Conservation (phyloP, 768 basidiomycete genomes). For the Tylopilus rubrobrunneus region DNA sequence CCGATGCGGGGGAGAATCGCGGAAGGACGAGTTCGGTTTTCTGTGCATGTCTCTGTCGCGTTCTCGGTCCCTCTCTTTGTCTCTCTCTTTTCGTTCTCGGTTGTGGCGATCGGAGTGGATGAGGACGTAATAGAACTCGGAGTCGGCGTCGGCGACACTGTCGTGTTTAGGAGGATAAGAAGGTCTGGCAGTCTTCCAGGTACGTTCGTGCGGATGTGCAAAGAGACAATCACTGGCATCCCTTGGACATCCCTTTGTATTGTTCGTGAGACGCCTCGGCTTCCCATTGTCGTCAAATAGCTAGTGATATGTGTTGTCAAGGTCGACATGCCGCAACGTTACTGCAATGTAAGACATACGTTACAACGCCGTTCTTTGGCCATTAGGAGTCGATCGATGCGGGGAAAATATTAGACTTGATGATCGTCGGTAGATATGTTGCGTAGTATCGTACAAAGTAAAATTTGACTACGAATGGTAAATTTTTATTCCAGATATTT, state of each 20-base stretch:
- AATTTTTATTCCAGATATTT: neutral
- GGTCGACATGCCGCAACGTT: neutral
- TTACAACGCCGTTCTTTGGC: slow-evolving; percentile 28
- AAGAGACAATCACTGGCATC: slow-evolving; percentile 24
- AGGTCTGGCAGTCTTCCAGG: slow-evolving; percentile 29
- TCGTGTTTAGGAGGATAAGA: slow-evolving; percentile 25
- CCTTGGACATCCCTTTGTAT: slow-evolving; percentile 20
- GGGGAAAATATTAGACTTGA: neutral
- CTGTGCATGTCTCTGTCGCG: slow-evolving; percentile 2
- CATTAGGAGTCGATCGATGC: neutral
- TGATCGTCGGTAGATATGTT: neutral
- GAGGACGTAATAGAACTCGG: slow-evolving; percentile 22
- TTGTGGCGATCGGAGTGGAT: slow-evolving; percentile 11
- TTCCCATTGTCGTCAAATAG: slow-evolving; percentile 28
- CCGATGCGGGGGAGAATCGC: slow-evolving; percentile 15
- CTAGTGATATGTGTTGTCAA: slow-evolving; percentile 14
- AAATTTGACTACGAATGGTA: slow-evolving; percentile 11
- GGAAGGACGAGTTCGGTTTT: slow-evolving; percentile 6
- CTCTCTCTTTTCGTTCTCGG: slow-evolving; percentile 6
- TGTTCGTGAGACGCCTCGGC: slow-evolving; percentile 20
- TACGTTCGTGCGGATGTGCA: slow-evolving; percentile 31
- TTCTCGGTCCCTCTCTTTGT: neutral
- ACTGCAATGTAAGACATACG: slow-evolving; percentile 17
- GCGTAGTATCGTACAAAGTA: slow-evolving; percentile 16
- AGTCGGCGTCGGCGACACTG: slow-evolving; percentile 18